Base-by-base conservation (phyloP, 2,329 filamentous ascomycete species). In the Cladosporium sp. region DNA sequence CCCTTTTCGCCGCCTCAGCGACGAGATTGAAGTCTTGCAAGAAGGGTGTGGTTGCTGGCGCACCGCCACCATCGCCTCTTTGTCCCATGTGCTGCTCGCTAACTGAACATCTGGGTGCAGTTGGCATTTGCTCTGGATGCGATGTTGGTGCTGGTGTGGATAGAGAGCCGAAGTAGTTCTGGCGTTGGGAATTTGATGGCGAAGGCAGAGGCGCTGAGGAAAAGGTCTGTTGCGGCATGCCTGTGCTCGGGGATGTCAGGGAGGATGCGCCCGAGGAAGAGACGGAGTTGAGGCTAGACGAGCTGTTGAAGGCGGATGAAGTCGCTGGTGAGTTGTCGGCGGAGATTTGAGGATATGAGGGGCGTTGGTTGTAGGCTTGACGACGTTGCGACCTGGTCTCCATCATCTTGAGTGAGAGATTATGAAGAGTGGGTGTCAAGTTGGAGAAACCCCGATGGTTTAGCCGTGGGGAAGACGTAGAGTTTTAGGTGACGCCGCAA, bases 1-100 rank as follows among this genome's bases (percentile, higher is more conserved):
- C 92, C 36, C 91, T 78, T 71, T 95, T 95, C 38, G 90, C 92
- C 2, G 92, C 92, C 74, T 97, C 92, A 30, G 91, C 91, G 36
- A 96, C 79, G 25, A 96, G 79, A 52, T 80, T 92, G 63, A 92
- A 88, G 68, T 95, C 85, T 61, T 84, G 82, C 53, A 95, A 77
- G 64, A 90, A 90, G 3, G 76, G 76, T 8, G 76, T 74, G 1
- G 78, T 80, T 61, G 74, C 72, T 33, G 69, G 67, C 29, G 53
- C 53, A 7, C 63, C 65, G 22, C 56, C 60, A 30, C 54, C 55
- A 16, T 57, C 50, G 27, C 62, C 62, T 57, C 64, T 59, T 54
- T 65, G 62, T 13, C 64, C 65, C 22, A 59, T 49, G 42, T 62
- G 60, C 27, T 51, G 51, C 38, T 51, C 50, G 38, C 30, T 45